These are phyloP conservation scores for Pezicula carpinea DNA, from an alignment of 2,329 filamentous ascomycete species.

Conservation along the genomic window DNA sequence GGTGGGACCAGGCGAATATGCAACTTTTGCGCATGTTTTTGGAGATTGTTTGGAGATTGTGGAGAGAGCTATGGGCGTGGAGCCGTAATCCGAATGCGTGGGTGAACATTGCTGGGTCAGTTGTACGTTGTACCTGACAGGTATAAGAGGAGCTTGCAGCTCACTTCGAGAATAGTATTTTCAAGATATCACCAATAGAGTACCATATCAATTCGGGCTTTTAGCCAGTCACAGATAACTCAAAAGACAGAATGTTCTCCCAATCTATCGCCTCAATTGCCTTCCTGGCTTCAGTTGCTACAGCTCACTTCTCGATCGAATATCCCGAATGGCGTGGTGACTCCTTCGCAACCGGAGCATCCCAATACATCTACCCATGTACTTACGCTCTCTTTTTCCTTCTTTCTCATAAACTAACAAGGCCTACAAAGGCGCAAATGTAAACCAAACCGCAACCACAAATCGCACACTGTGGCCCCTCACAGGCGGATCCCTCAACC, in stretches of 20 bases:
- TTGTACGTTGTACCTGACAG: no score
- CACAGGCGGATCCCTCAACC: slow-evolving; percentile 42
- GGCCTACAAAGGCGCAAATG: slow-evolving; percentile 46
- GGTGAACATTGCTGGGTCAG: no score
- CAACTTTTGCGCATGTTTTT: no score
- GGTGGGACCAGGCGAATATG: no score
- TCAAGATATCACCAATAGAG: no score
- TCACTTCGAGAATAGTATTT: no score
- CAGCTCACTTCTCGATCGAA: slow-evolving; percentile 51
- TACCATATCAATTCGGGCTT: no score
- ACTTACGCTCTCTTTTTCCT: slow-evolving; percentile 2
- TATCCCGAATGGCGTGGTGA: slow-evolving; percentile 48
- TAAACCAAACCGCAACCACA: slow-evolving; percentile 34
- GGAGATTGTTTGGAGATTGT: no score
- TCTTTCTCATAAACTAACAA: not conserved
- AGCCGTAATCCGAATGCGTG: no score
- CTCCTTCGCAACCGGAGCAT: slow-evolving; percentile 30
- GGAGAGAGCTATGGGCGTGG: no score
- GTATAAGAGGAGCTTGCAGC: no score
- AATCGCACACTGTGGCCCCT: slow-evolving; percentile 45
- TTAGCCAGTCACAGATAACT: not conserved
- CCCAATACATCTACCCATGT: slow-evolving; percentile 31
- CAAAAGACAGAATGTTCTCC: slow-evolving; percentile 3
- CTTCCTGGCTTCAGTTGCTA: slow-evolving; percentile 37
- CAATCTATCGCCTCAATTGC: slow-evolving; percentile 21